Base-by-base conservation (phyloP, 2,329 filamentous ascomycete genomes). In the Trichophyton schoenleinii region DNA sequence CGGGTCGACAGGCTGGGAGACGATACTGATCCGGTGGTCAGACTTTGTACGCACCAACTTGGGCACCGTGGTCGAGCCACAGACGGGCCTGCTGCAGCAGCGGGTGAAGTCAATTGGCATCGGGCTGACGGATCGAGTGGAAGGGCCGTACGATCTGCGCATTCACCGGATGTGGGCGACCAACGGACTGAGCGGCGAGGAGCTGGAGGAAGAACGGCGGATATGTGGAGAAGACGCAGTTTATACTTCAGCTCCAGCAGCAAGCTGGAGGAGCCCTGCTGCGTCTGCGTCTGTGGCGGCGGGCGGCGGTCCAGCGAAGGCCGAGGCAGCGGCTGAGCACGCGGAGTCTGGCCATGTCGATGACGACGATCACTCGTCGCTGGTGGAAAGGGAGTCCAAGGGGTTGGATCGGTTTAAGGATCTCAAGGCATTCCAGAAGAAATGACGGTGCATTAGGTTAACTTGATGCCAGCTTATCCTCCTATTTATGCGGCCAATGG, bases 11-110 rank as follows among this genome's bases (percentile, higher is more conserved):
- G 82, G 91, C 68, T 99, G 94, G 94, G 92, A 99, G 79, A 96
- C 94, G 1, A 83, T 96, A n/a, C 74, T 95, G 55, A 87, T 99
- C 65, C 88, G 87, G 64, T 94, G 91, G 82, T 87, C 86, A 67
- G 90, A 95, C 66, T 97, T 99, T 75, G 92, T 99, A 63, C 82
- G 94, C 65, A 99, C 94, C 13, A 97, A 96, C 71, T 84, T 95
- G 70, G 94, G 94, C 5, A 85, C 89, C 68, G 89, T 95, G 1
- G 86, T 96, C 3, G 91, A 97, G 77, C 94, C 94, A 36, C 92
- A 97, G 78, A 86, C 87, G 11, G 91, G 95, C 72, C 86, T 99
- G 74, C 76, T 96, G 71, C 84, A 87, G 64, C 88, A 95, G 69
- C 91, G 90, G 73, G 86, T 99, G 34, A 83, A 85, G 70, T 95